Conservation (phyloP, 202 grass and related monocot species). For the Brachypodium distachyon region DNA sequence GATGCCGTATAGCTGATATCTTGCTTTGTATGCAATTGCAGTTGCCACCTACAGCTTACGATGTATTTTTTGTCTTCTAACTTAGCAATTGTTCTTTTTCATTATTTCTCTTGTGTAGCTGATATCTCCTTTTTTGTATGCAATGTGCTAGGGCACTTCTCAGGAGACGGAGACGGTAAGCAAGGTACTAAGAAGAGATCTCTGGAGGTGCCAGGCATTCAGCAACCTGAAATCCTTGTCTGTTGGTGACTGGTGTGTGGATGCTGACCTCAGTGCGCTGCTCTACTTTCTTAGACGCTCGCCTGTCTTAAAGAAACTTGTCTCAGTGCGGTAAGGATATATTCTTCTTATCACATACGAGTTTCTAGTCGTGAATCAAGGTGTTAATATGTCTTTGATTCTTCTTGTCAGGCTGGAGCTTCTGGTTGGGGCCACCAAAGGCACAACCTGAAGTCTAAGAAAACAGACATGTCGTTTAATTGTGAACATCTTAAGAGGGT, state of each 20-base stretch:
- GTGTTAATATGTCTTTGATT: neutral
- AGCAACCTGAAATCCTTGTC: neutral
- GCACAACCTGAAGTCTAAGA: neutral
- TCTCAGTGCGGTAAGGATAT: constrained; percentile 13
- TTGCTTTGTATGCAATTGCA: neutral
- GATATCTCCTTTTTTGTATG: neutral
- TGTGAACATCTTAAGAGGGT: neutral
- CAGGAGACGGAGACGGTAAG: neutral
- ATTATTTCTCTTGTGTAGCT: neutral
- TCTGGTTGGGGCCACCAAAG: neutral
- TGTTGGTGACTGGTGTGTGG: constrained; percentile 5
- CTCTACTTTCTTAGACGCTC: constrained; percentile 5
- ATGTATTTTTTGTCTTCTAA: neutral
- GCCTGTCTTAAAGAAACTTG: constrained; percentile 3
- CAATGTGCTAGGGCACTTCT: neutral
- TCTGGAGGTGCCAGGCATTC: constrained; percentile 2
- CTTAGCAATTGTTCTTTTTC: neutral
- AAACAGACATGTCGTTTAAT: neutral
- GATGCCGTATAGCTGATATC: neutral
- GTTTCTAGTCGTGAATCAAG: neutral
- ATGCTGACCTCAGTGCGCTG: neutral
- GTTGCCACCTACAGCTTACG: neutral
- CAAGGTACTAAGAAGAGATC: constrained; percentile 2
- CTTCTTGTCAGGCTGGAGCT: neutral
- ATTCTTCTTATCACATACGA: neutral